These are phyloP conservation scores for Backusella parvicylindrica DNA, from an alignment of 192 early-diverging fungal species.

Conservation along the genomic window DNA sequence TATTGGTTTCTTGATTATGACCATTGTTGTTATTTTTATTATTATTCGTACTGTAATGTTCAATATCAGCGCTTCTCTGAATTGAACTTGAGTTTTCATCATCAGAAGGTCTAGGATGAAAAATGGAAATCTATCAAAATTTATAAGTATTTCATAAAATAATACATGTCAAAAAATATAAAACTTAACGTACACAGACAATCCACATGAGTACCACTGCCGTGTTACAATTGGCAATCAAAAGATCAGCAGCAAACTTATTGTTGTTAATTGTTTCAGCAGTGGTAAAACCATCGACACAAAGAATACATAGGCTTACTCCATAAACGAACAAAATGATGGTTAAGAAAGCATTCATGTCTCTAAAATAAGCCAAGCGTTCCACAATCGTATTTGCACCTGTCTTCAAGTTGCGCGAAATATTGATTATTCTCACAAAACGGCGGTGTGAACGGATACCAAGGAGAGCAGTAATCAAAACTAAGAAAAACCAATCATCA, in stretches of 20 bases:
- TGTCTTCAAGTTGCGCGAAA: not conserved
- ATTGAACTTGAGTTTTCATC: not conserved
- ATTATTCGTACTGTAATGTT: not conserved
- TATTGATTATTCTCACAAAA: slow-evolving; percentile 15
- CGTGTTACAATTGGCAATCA: slow-evolving; percentile 27
- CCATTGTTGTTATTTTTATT: not conserved
- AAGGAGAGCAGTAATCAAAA: slow-evolving; percentile 16
- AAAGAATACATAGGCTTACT: slow-evolving; percentile 24
- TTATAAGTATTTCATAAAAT: too few species aligned
- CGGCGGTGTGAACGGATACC: slow-evolving; percentile 21
- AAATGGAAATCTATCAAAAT: slow-evolving; percentile 11
- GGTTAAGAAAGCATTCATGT: slow-evolving; percentile 27
- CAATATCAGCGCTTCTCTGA: not conserved
- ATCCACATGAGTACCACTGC: slow-evolving; percentile 20
- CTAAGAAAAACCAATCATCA: too few species aligned
- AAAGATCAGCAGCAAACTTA: slow-evolving; percentile 24
- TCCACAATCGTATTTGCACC: slow-evolving; percentile 2
- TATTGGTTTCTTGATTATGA: not conserved
- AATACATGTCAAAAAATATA: not conserved
- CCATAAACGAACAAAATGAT: slow-evolving; percentile 21
- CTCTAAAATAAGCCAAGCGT: slow-evolving; percentile 30
- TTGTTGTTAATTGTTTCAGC: slow-evolving; percentile 5
- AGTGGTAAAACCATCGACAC: slow-evolving; percentile 28
- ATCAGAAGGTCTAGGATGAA: slow-evolving; percentile 13
- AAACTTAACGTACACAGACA: slow-evolving; percentile 20